Conservation (phyloP, 1,284 basidiomycete species). For the Moesziomyces parantarcticus region DNA sequence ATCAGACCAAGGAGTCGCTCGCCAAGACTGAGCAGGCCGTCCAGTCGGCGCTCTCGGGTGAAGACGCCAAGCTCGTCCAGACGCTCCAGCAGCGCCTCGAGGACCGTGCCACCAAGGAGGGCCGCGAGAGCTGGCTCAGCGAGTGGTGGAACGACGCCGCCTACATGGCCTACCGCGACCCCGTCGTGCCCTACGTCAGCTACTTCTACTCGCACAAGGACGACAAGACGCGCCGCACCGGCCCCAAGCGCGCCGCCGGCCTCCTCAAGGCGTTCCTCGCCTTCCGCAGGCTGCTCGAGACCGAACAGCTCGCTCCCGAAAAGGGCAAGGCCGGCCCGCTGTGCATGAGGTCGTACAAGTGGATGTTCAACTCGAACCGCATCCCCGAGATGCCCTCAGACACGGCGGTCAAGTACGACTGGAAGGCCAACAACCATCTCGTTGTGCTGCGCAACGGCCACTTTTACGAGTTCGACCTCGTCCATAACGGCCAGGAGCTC, state of each 20-base stretch:
- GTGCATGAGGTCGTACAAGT: constrained; percentile 95
- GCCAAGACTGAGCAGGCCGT: constrained; percentile 70
- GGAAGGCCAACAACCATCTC: constrained; percentile 82
- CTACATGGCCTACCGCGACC: constrained; percentile 75
- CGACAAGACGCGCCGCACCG: constrained; percentile 66
- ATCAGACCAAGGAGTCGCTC: constrained; percentile 48
- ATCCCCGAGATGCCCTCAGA: constrained; percentile 87
- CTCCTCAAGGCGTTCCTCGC: constrained; percentile 65
- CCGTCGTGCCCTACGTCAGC: constrained; percentile 91
- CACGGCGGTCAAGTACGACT: constrained; percentile 83
- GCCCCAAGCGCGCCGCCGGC: constrained; percentile 58
- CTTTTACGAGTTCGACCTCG: constrained; percentile 81
- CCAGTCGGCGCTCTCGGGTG: constrained; percentile 73
- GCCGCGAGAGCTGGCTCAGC: constrained; percentile 82
- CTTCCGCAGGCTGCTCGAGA: constrained; percentile 63
- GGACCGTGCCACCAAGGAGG: constrained; percentile 73
- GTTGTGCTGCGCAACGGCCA: constrained; percentile 90
- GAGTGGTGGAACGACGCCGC: constrained; percentile 99
- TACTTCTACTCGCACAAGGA: constrained; percentile 93
- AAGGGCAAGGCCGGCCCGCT: constrained; percentile 83
- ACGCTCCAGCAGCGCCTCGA: constrained; percentile 85
- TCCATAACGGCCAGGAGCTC: constrained; percentile 74
- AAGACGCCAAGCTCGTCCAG: constrained; percentile 76
- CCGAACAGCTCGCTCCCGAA: constrained; percentile 85
- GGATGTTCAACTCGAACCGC: constrained; percentile 94